Evolutionary conservation across 352 stramenopile genomes (phyloP), one percentile per base, ranked within the genome.

Genomic region (Phytophthora sp.): DNA sequence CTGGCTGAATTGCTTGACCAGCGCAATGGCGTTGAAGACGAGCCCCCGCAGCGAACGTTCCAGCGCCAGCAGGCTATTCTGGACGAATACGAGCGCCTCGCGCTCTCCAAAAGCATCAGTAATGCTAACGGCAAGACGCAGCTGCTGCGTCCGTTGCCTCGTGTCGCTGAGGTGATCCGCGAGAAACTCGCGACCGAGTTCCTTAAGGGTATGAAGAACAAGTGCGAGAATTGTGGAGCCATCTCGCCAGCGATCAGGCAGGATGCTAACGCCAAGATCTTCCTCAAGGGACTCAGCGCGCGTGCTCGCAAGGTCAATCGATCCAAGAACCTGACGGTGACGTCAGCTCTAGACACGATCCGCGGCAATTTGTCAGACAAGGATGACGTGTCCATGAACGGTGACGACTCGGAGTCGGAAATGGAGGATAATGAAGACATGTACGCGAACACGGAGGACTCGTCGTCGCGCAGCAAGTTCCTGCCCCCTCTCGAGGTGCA

Each of bases 231-330:
- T 82, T 99, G 98, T 68, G 90, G 89, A 33, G 97, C 97, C 23
- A 97, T 97, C 60, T 98, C 85, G 30, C 95, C 97, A 4, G 93
- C 86, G 39, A 71, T 99, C n/a, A 86, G 98, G 45, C 98, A 99
- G 74, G 98, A 99, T 80, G 90, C 94, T 15, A 94, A 83, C 56
- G 96, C 97, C 63, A 99, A 99, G 73, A 95, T 99, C 58, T 99
- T 99, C 77, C 84, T 98, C 27, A 97, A 95, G 70, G 77, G 80
- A 20, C 80, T 96, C 11, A 96, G 84, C 42, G 74, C 82, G 23
- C 85, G 86, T 23, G 88, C 85, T 57, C 83, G 88, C 56, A 93
- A 89, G 63, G 78, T 92, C 31, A 92, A 96, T 69, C 79, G 85
- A 61, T 84, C 82, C 12, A 93, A 93, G 71, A 92, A 94, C 69